Evolutionary conservation across 495 filamentous ascomycete species (phyloP), one percentile per base, ranked within the genome.

Genomic region (Penicillium ochrochloron): DNA sequence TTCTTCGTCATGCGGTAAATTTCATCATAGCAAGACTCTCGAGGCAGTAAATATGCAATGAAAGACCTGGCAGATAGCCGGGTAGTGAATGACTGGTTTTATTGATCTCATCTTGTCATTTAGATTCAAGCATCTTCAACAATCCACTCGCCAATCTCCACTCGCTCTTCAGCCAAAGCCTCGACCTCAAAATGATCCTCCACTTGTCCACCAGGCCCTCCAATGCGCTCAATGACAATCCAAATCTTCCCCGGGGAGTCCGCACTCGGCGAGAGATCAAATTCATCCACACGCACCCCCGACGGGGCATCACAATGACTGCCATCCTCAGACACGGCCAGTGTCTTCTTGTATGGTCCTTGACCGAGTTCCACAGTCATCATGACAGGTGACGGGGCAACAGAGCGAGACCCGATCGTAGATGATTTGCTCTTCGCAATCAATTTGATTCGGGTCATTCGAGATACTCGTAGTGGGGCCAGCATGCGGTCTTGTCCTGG

Each of bases 181-280:
- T 91, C 89, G 8, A 94, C 82, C 61, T 86, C 82, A 35, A 92
- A 83, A 46, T 78, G 80, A 42, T 87, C 87, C 51, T 80, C 80
- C 34, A 79, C 78, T 51, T 81, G 78, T 51, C 75, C 76, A 19
- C 75, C 81, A 39, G 79, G 79, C 37, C 81, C 74, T 57, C 87
- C 90, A 54, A 90, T 80, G 62, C 91, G 82, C 73, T 96, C 92
- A 62, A 97, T 77, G 15, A 97, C 90, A 61, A 97, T 75, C 89
- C 90, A 92, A 19, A 93, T 72, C 21, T 87, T 86, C n/a, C 81
- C 81, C 14, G 64, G 66, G 3, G 67, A 64, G 44, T 80, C 73
- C 55, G 80, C 75, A 23, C 75, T 76, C 0, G 90, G 90, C 14
- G 83, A 82, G 34, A 97, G 68, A 80, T 93, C 88, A 59, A 93